Base-by-base conservation (phyloP, 108 stramenopile species). In the Cylindrotheca closterium region DNA sequence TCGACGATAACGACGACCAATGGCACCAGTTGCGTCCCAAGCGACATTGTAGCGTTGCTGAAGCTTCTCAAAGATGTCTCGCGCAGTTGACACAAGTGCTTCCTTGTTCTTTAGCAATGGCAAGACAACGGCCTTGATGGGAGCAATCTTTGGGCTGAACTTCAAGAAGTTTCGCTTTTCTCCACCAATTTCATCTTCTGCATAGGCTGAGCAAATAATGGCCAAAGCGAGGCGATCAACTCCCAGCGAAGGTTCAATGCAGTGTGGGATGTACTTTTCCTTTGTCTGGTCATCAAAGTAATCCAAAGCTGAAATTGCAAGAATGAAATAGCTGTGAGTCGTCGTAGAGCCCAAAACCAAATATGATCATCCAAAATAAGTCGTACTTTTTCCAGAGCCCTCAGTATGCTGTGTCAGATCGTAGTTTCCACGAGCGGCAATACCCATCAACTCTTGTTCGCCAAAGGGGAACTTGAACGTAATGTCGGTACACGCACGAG, bases 401-500 rank as follows among this genome's bases (percentile, higher is more conserved):
- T 88, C 86, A 0, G 82, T 57, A 67, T 99, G 98, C 71, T 91
- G 89, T 19, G 77, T 86, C 73, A 99, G 87, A 68, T 99, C 98
- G 64, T 85, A 99, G 66, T 94, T 79, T 12, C 97, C 97, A 19
- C 98, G 84, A 7, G 97, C 96, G 10, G 98, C 96, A 73, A 99
- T 94, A n/a, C 98, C 98, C 96, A 93, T 95, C 32, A 99, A 68
- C 70, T 99, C 98, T 53, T 87, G 86, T 65, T 79, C 83, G 19
- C 98, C 98, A 78, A 98, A 98, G 0, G 98, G 98, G 63, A 96
- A 99, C 49, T 68, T 68, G 68, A 97, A 99, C 4, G 95, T 96
- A 47, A 99, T 85, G 72, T 99, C 98, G 8, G 97, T 99, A 79
- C 97, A 98, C 12, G 97, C 96, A 19, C 76, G 64, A 7, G 98